phyloP scores from a whole-genome alignment of 768 basidiomycete species.

The Auricularia sp. region DNA sequence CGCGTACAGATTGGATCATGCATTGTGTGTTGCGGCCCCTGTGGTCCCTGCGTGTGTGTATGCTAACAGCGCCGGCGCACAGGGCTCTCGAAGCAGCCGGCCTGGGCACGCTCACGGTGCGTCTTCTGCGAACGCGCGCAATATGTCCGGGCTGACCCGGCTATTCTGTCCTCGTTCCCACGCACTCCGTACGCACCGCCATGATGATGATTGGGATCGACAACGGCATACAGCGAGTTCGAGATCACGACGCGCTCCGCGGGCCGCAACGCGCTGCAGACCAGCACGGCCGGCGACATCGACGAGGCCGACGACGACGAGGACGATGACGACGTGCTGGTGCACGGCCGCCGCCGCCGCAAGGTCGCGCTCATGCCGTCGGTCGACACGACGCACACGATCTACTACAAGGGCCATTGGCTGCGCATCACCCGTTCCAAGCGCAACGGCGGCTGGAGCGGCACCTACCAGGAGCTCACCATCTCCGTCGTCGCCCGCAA shows the following conservation, averaged over 20 bases:
- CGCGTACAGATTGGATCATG: slow-evolving; percentile 1
- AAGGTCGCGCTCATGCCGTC: slow-evolving; percentile 76
- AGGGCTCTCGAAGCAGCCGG: slow-evolving; percentile 56
- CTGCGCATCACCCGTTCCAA: slow-evolving; percentile 74
- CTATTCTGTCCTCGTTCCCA: neutral
- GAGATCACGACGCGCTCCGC: slow-evolving; percentile 77
- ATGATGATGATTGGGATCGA: neutral
- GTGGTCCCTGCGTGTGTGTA: neutral
- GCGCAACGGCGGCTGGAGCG: slow-evolving; percentile 57
- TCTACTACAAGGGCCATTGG: slow-evolving; percentile 86
- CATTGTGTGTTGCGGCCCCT: neutral
- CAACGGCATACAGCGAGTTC: slow-evolving; percentile 46
- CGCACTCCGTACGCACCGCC: neutral
- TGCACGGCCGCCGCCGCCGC: slow-evolving; percentile 63
- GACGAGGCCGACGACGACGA: slow-evolving; percentile 64
- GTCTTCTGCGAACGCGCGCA: neutral
- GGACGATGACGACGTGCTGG: slow-evolving; percentile 38
- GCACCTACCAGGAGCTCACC: slow-evolving; percentile 57
- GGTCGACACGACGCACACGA: slow-evolving; percentile 76
- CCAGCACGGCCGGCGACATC: slow-evolving; percentile 62
- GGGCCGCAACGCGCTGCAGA: slow-evolving; percentile 51
- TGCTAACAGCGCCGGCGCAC: neutral
- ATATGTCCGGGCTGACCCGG: neutral
- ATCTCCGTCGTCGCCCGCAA: slow-evolving; percentile 75
- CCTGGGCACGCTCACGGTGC: slow-evolving; percentile 64